These are phyloP conservation scores for Penicillium crustosum DNA, from an alignment of 2,329 filamentous ascomycete genomes.

Conservation along the genomic window DNA sequence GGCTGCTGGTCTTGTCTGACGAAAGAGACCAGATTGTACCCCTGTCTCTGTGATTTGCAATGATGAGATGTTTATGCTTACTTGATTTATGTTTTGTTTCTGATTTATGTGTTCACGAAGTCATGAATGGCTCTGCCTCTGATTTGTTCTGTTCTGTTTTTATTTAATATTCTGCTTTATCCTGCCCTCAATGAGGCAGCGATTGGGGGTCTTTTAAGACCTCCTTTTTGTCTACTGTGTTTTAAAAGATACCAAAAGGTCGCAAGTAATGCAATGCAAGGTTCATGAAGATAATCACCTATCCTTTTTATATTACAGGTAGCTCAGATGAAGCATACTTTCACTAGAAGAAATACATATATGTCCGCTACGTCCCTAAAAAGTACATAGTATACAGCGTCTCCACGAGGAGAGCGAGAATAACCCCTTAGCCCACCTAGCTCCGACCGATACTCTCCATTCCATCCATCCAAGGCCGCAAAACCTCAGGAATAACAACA, in stretches of 20 bases:
- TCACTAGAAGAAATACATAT: not conserved
- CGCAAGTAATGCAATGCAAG: not conserved
- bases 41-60: constrained; percentile 11
- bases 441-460: constrained; percentile 59
- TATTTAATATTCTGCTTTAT: not conserved
- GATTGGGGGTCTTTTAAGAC: not conserved
- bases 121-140: constrained; percentile 14
- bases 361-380: not conserved
- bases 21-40: constrained; percentile 2
- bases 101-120: constrained; percentile 23
- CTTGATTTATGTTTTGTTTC: constrained; percentile 11
- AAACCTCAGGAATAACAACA: constrained; percentile 73
- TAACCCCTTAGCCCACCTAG: not conserved
- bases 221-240: not conserved
- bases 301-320: not conserved
- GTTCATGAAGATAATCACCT: not conserved
- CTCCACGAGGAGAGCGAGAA: not conserved
- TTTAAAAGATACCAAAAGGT: not conserved
- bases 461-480: constrained; percentile 83
- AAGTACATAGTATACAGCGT: constrained; percentile 7
- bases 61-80: constrained; percentile 20
- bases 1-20: constrained; percentile 17
- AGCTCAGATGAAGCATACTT: not conserved
- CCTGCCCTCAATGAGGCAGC: not conserved
- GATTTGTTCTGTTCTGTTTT: not conserved